phyloP scores from a whole-genome alignment of 148 eudicot genomes.

The Rhododendron simsii region DNA sequence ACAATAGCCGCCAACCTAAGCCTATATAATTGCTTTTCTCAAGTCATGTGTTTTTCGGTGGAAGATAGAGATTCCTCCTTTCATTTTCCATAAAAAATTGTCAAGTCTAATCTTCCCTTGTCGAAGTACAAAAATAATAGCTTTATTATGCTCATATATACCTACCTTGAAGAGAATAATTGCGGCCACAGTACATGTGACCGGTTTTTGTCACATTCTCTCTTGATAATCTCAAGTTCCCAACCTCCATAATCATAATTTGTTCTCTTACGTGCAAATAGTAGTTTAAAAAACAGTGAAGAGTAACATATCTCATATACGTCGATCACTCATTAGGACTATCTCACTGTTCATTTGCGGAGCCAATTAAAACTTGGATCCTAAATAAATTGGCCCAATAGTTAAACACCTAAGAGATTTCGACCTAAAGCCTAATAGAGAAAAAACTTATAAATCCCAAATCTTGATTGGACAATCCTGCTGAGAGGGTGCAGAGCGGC shows the following conservation, averaged over 20 bases:
- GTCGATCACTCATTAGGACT: neutral
- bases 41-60: neutral
- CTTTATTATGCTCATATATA: neutral
- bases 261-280: neutral
- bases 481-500: too few relatives aligned
- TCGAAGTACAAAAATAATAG: neutral
- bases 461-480: neutral
- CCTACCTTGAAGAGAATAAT: neutral
- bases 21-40: neutral
- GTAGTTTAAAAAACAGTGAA: neutral
- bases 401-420: neutral
- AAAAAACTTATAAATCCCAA: neutral
- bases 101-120: neutral
- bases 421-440: neutral
- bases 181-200: neutral
- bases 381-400: too few relatives aligned
- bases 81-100: neutral
- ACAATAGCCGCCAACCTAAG: neutral
- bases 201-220: neutral
- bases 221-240: neutral
- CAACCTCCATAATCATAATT: neutral
- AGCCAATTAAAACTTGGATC: neutral
- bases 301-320: neutral
- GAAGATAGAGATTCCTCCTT: neutral
- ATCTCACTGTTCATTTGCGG: neutral